A percentile compares a stretch with the other conserved stretches of the same genome.
These are phyloP conservation scores for Nemania sp. DNA, from an alignment of 2,329 filamentous ascomycete genomes.

Conservation along the genomic window DNA sequence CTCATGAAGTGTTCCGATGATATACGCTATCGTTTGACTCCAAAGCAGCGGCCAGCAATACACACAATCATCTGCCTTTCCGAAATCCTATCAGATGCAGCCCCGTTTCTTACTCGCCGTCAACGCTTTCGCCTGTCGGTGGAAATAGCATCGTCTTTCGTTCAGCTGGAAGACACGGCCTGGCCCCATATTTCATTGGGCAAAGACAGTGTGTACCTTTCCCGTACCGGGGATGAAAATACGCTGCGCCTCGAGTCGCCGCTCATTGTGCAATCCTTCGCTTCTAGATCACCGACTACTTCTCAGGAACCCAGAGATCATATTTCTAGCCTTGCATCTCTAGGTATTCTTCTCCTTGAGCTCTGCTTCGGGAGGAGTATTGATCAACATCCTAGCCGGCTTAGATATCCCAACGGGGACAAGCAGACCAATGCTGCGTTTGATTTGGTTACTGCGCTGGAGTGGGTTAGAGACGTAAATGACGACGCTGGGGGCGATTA, in stretches of 20 bases:
- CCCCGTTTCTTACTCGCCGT: conserved; percentile 16
- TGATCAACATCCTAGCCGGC: conserved; percentile 6
- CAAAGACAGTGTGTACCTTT: conserved; percentile 7
- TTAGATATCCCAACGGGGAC: not conserved
- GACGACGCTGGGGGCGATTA: conserved; percentile 19
- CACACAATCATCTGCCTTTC: conserved; percentile 10
- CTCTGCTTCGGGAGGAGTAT: conserved; percentile 20
- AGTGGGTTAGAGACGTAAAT: conserved; percentile 21
- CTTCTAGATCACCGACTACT: not conserved
- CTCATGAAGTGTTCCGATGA: conserved; percentile 2
- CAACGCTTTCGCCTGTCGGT: conserved; percentile 12
- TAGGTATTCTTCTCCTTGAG: conserved; percentile 17
- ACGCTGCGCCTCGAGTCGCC: conserved; percentile 3
- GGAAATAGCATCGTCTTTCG: conserved; percentile 20
- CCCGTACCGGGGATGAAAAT: not conserved
- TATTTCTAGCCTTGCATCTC: not conserved
- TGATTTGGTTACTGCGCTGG: conserved; percentile 12
- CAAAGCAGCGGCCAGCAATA: not conserved
- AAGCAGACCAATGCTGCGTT: not conserved
- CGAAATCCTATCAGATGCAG: not conserved
- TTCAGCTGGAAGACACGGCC: conserved; percentile 15
- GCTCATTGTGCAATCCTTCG: conserved; percentile 2
- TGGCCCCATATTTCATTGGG: conserved; percentile 8
- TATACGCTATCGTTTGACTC: not conserved
- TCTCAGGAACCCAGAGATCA: not conserved